Percentiles rank a stretch among this genome's conserved stretches.
Evolutionary conservation across 768 basidiomycete genomes (phyloP).

Genomic region (Boletus speciosus): DNA sequence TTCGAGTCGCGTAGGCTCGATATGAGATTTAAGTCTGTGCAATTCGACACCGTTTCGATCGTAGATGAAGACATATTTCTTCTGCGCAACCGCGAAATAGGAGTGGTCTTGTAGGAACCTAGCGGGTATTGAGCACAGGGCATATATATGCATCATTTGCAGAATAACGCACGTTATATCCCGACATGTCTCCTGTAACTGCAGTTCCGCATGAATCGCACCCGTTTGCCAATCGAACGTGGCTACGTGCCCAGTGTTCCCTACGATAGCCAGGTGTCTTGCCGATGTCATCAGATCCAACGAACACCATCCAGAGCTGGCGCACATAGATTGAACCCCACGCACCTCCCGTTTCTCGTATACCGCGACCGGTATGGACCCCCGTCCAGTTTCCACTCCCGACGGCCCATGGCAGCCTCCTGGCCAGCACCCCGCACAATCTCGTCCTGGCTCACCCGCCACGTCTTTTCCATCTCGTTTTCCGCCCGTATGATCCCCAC

Average conservation of each 20-base stretch:
- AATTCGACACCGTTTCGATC: constrained; percentile 92
- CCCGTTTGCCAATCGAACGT: constrained; percentile 94
- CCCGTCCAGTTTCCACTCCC: constrained; percentile 78
- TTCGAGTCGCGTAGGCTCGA: constrained; percentile 87
- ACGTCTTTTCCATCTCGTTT: constrained; percentile 81
- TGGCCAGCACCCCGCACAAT: constrained; percentile 61
- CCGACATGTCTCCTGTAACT: constrained; percentile 84
- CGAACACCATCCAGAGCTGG: background rate
- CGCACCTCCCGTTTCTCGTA: constrained; percentile 86
- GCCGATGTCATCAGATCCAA: background rate
- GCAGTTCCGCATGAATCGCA: constrained; percentile 79
- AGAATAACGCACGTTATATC: constrained; percentile 74
- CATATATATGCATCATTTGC: background rate
- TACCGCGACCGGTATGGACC: constrained; percentile 85
- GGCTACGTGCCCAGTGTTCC: constrained; percentile 79
- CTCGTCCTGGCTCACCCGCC: constrained; percentile 82
- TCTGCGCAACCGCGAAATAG: constrained; percentile 93
- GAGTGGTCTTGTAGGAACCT: constrained; percentile 93
- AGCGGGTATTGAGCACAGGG: background rate
- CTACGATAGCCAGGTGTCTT: constrained; percentile 85
- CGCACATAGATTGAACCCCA: constrained; percentile 1
- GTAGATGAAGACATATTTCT: constrained; percentile 94
- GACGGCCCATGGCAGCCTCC: constrained; percentile 73
- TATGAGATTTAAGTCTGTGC: constrained; percentile 76
- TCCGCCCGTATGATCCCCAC: constrained; percentile 74